Percentiles rank a stretch among this genome's conserved stretches.
phyloP scores from a whole-genome alignment of 2,329 filamentous ascomycete genomes.

The Hymenoscyphus scutula region DNA sequence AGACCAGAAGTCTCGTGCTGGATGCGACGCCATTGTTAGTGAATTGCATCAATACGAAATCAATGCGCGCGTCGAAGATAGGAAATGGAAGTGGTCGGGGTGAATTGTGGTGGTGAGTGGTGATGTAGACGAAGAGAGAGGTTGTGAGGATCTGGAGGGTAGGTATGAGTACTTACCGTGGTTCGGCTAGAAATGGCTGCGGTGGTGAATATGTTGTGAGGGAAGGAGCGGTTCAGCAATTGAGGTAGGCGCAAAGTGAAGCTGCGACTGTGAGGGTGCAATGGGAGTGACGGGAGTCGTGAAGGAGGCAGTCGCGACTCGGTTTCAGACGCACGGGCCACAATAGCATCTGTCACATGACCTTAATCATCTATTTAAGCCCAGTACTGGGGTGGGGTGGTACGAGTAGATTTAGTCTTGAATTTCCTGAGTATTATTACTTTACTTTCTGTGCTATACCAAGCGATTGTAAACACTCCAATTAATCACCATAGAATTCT shows the following conservation, averaged over 20 bases:
- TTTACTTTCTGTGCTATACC: too few relatives aligned
- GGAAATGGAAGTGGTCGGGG: not conserved
- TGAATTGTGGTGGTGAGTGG: not conserved
- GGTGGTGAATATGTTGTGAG: not conserved
- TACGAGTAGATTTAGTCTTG: too few relatives aligned
- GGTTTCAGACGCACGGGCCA: not conserved
- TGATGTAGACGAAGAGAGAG: too few relatives aligned
- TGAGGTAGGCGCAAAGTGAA: slow-evolving; percentile 1
- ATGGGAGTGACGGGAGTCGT: not conserved
- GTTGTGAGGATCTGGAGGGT: too few relatives aligned
- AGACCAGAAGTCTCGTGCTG: not conserved
- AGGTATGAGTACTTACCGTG: not conserved
- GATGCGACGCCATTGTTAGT: not conserved
- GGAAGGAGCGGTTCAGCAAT: slow-evolving; percentile 10
- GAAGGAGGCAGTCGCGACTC: slow-evolving; percentile 11
- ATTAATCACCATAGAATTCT: too few relatives aligned
- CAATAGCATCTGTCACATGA: not conserved
- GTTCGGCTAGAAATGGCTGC: not conserved
- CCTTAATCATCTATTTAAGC: too few relatives aligned
- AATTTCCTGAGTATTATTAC: too few relatives aligned
- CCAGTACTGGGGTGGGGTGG: too few relatives aligned
- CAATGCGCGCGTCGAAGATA: not conserved
- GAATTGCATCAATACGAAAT: not conserved
- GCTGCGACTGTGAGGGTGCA: too few relatives aligned
- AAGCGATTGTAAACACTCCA: too few relatives aligned